Percentiles rank a stretch among this genome's conserved stretches.
Conservation (phyloP, 495 filamentous ascomycete species). For the Aspergillus baeticus region DNA sequence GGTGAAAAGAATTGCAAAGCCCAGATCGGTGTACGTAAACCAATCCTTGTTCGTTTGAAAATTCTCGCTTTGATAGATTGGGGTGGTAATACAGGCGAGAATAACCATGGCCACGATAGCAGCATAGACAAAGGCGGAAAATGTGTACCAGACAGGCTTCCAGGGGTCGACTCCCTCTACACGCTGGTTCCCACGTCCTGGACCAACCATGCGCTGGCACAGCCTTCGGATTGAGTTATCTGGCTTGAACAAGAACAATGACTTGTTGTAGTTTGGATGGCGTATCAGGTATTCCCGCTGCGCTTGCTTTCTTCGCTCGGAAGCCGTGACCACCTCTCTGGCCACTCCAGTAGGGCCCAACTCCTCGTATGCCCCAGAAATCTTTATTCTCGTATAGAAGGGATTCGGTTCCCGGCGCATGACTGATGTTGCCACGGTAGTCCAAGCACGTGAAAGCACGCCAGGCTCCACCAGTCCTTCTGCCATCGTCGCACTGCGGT, state of each 20-base stretch:
- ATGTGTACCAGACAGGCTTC: conserved; percentile 83
- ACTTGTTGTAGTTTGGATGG: conserved; percentile 90
- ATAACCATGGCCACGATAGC: conserved; percentile 96
- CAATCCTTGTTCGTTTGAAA: conserved; percentile 77
- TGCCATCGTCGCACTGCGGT: conserved; percentile 22
- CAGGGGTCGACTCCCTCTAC: conserved; percentile 85
- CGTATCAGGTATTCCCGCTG: conserved; percentile 86
- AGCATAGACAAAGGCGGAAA: conserved; percentile 91
- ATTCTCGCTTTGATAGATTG: conserved; percentile 86
- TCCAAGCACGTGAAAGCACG: conserved; percentile 56
- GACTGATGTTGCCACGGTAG: conserved; percentile 49
- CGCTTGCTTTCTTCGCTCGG: conserved; percentile 76
- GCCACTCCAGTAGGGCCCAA: conserved; percentile 86
- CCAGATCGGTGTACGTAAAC: conserved; percentile 90
- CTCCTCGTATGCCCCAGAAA: conserved; percentile 69
- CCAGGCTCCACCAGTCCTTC: conserved; percentile 47
- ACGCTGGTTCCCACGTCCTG: conserved; percentile 80
- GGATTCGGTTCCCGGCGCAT: conserved; percentile 81
- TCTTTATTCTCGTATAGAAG: conserved; percentile 82
- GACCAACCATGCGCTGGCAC: conserved; percentile 90
- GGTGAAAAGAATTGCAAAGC: conserved; percentile 86
- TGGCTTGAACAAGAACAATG: conserved; percentile 82
- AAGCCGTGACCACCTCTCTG: conserved; percentile 80
- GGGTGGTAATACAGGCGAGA: conserved; percentile 91
- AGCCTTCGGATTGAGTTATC: conserved; percentile 71